These are phyloP conservation scores for Tetradesmus obliquus DNA, from an alignment of 139 green algal genomes.

Conservation along the genomic window DNA sequence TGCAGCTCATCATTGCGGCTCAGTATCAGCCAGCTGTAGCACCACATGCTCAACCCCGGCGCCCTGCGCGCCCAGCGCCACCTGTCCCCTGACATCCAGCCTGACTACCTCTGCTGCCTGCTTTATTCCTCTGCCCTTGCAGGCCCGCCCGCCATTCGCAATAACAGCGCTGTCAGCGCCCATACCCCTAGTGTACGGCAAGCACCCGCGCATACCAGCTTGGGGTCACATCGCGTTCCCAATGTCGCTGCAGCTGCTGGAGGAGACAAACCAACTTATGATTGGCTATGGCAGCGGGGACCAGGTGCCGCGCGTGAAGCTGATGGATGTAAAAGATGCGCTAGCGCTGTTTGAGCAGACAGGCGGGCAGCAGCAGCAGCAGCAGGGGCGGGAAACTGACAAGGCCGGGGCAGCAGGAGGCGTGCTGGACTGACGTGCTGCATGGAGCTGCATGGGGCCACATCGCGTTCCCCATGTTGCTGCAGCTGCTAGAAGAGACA, in stretches of 20 bases:
- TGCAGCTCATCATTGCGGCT: neutral
- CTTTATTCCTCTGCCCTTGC: neutral
- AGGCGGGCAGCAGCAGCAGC: neutral
- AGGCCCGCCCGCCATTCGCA: constrained; percentile 30
- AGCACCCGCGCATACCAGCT: constrained; percentile 16
- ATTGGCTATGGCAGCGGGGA: constrained; percentile 46
- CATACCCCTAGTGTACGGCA: constrained; percentile 16
- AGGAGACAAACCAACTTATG: constrained; percentile 31
- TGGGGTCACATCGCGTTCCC: constrained; percentile 37
- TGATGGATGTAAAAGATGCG: constrained; percentile 27
- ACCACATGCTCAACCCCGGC: neutral
- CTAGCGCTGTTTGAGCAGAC: neutral
- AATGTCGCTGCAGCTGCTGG: constrained; percentile 32
- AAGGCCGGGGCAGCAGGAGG: too few species aligned
- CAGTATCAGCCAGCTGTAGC: neutral
- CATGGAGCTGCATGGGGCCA: neutral
- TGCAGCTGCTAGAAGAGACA: constrained; percentile 36
- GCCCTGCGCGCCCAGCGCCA: too few species aligned
- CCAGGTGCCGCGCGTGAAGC: constrained; percentile 2
- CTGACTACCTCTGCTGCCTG: too few species aligned
- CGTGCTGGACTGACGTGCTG: too few species aligned
- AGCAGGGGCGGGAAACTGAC: neutral
- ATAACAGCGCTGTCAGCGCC: constrained; percentile 9
- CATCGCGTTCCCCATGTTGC: neutral
- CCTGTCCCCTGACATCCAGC: too few species aligned